Evolutionary conservation across 148 eudicot species (phyloP), one percentile per base, ranked within the genome.

Genomic region (Arbutus unedo): DNA sequence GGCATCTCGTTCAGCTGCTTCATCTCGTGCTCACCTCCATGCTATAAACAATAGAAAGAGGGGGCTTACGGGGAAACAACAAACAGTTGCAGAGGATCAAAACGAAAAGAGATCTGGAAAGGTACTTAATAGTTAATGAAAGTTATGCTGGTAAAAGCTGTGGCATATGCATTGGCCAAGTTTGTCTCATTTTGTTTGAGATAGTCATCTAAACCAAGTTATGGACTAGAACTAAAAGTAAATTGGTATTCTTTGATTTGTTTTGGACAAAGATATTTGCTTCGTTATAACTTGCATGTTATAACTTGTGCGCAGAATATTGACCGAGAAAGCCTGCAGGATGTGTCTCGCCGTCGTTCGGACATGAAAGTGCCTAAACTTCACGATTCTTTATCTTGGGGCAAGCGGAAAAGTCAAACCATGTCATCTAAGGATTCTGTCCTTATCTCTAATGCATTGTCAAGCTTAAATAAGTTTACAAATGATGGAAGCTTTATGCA

Each of bases 11-110:
- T 38, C 75, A 79, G 99, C 94, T 88, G 99, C 99, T 41, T 90
- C 99, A 84, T 89, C 97, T 38, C 96, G 88, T 82, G 93, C 99
- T 86, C 99, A 96, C 88, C 88, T 96, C 79, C 94, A 87, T 75
- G 97, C 98, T 75, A 94, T 93, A 56, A 88, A 86, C 68, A 87
- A 90, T 47, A 89, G 99, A 79, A 86, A 87, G 86, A 84, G 81
- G 86, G 95, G 91, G 72, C 82, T 83, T 73, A 78, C 81, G 7
- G 93, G 84, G 14, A 92, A 89, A 76, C 81, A 83, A 76, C 82
- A 87, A 75, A 85, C 88, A 25, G 82, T 60, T 71, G 54, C 72
- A 3, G 86, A 83, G 43, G 82, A 87, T 57, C 87, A 81, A 82
- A 87, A 79, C 71, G 87, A 86, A 83, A 90, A 82, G 82, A 80